Conservation (phyloP, 139 green algal genomes). For the Micractinium sp. region DNA sequence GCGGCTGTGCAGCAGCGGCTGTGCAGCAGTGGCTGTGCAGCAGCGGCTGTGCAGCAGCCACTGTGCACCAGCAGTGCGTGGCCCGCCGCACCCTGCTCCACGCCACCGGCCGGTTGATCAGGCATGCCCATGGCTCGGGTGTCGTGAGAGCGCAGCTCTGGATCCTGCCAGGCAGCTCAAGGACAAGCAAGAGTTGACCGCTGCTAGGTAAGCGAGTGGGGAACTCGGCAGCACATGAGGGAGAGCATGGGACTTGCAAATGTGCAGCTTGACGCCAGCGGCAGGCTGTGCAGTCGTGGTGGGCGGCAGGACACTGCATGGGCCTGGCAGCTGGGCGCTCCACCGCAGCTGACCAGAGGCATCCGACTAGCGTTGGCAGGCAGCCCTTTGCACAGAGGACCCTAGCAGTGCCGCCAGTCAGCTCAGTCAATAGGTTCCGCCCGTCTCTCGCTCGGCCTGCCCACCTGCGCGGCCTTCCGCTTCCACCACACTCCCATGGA, state of each 20-base stretch:
- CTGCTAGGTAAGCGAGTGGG: neutral
- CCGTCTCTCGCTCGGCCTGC: neutral
- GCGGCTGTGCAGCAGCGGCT: neutral
- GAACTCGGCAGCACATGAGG: neutral
- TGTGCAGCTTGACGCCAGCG: neutral
- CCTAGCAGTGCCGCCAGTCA: too few species aligned
- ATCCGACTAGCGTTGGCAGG: too few species aligned
- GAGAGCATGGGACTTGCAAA: neutral
- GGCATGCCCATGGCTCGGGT: neutral
- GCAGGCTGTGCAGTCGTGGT: neutral
- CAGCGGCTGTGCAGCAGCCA: too few species aligned
- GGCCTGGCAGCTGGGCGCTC: too few species aligned
- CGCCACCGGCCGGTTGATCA: neutral
- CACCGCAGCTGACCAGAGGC: neutral
- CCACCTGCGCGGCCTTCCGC: constrained; percentile 13
- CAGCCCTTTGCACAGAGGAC: too few species aligned
- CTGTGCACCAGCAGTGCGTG: neutral
- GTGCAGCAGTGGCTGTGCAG: too few species aligned
- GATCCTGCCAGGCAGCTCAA: neutral
- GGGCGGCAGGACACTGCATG: neutral
- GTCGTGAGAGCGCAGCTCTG: constrained; percentile 13
- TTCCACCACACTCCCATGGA: constrained; percentile 24
- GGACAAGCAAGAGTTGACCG: neutral
- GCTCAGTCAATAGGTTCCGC: too few species aligned
- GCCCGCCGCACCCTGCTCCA: constrained; percentile 10